phyloP scores from a whole-genome alignment of 2,329 filamentous ascomycete genomes.

The Daldinia eschscholtzii region DNA sequence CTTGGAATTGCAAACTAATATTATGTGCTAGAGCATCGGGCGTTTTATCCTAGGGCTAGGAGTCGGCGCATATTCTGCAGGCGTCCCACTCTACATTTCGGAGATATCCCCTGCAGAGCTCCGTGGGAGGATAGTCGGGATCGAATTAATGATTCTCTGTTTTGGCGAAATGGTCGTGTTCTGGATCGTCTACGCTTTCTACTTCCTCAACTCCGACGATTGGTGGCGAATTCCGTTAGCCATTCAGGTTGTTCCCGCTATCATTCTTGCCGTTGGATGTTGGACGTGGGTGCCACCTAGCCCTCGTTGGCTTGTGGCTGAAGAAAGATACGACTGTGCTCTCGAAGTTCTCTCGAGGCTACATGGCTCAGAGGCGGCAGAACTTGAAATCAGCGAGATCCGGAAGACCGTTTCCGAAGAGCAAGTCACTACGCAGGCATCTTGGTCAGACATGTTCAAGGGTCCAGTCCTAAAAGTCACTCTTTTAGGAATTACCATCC shows the following conservation, averaged over 20 bases:
- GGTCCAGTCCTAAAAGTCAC: constrained; percentile 49
- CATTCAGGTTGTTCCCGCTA: constrained; percentile 52
- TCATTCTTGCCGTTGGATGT: constrained; percentile 48
- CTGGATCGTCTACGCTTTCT: constrained; percentile 50
- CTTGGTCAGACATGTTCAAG: constrained; percentile 51
- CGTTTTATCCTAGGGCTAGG: constrained; percentile 50
- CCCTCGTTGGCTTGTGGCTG: constrained; percentile 46
- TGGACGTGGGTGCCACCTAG: constrained; percentile 49
- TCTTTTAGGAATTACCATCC: constrained; percentile 47
- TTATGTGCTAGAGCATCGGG: constrained; percentile 40
- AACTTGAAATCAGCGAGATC: constrained; percentile 66
- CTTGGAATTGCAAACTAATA: not conserved
- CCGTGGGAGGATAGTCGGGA: constrained; percentile 50
- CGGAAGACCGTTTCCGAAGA: constrained; percentile 44
- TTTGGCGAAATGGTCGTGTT: constrained; percentile 53
- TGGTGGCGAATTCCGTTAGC: constrained; percentile 55
- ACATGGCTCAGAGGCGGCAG: constrained; percentile 52
- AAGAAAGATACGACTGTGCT: constrained; percentile 46
- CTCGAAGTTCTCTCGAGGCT: constrained; percentile 46
- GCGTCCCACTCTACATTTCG: constrained; percentile 52
- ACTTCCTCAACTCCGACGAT: constrained; percentile 47
- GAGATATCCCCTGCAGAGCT: constrained; percentile 50
- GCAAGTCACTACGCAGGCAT: constrained; percentile 36
- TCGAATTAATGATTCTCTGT: constrained; percentile 52
- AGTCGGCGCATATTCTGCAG: constrained; percentile 51